Conservation (phyloP, 2,329 filamentous ascomycete species). For the Aspergillus oerlinghausenensis region DNA sequence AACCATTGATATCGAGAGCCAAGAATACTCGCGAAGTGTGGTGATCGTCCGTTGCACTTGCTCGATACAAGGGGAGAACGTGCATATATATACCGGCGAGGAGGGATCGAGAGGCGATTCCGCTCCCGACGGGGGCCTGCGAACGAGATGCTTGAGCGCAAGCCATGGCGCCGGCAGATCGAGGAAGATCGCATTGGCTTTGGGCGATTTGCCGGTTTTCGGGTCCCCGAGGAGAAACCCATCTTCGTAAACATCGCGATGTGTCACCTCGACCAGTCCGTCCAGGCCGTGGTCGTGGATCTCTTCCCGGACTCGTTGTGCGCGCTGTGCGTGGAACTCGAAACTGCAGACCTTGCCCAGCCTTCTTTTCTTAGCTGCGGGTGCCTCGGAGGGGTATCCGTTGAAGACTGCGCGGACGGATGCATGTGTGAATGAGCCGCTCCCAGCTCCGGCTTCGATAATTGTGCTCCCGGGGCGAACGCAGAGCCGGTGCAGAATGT, state of each 20-base stretch:
- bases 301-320: slow-evolving; percentile 39
- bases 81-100: slow-evolving; percentile 75
- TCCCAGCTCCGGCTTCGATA: slow-evolving; percentile 50
- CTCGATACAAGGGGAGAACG: slow-evolving; percentile 95
- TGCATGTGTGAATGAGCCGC: slow-evolving; percentile 50
- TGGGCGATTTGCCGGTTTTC: slow-evolving; percentile 35
- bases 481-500: slow-evolving; percentile 46
- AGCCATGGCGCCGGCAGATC: slow-evolving; percentile 50
- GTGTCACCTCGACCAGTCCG: slow-evolving; percentile 41
- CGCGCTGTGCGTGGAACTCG: slow-evolving; percentile 47
- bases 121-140: slow-evolving; percentile 28
- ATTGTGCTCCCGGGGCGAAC: slow-evolving; percentile 43
- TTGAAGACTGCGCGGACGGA: slow-evolving; percentile 47
- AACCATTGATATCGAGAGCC: slow-evolving; percentile 91
- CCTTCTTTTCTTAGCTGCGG: slow-evolving; percentile 18
- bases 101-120: slow-evolving; percentile 62
- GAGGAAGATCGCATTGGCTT: slow-evolving; percentile 46
- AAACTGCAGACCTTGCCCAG: slow-evolving; percentile 47
- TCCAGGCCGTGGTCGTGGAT: slow-evolving; percentile 42
- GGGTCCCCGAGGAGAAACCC: slow-evolving; percentile 40
- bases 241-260: slow-evolving; percentile 48
- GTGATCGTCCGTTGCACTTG: slow-evolving; percentile 86
- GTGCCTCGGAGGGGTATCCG: slow-evolving; percentile 31
- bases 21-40: slow-evolving; percentile 72
- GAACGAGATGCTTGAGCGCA: slow-evolving; percentile 44